Conservation (phyloP, 495 filamentous ascomycete species). For the Tuber brumale region DNA sequence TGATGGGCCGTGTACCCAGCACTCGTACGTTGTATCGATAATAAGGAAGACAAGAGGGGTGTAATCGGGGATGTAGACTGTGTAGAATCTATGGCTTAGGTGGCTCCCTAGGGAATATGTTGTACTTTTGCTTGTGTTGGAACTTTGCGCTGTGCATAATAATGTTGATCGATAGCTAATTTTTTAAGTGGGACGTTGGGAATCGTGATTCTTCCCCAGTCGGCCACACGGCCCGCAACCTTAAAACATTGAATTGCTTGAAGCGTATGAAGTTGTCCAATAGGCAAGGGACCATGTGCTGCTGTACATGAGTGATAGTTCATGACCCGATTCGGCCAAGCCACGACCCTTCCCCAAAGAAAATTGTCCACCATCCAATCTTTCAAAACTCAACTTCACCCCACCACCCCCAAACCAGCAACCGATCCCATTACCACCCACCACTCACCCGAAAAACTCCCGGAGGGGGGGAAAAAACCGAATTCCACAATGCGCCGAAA, state of each 20-base stretch:
- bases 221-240: background rate
- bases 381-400: background rate
- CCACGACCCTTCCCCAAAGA: background rate
- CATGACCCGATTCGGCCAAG: background rate
- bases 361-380: background rate
- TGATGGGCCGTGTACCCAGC: no score
- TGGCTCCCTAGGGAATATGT: no score
- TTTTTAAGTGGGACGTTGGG: no score
- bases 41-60: no score
- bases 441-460: background rate
- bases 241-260: background rate
- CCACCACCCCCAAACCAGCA: background rate
- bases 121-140: no score
- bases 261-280: background rate
- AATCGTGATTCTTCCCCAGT: background rate
- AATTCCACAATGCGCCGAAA: conserved; percentile 53
- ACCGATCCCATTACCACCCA: background rate
- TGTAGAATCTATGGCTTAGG: no score
- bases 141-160: no score
- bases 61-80: no score
- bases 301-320: background rate
- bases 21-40: no score
- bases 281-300: background rate
- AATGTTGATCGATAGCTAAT: no score
- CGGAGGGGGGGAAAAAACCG: background rate